Base-by-base conservation (phyloP, 202 grass and related monocot species). In the Setaria italica region DNA sequence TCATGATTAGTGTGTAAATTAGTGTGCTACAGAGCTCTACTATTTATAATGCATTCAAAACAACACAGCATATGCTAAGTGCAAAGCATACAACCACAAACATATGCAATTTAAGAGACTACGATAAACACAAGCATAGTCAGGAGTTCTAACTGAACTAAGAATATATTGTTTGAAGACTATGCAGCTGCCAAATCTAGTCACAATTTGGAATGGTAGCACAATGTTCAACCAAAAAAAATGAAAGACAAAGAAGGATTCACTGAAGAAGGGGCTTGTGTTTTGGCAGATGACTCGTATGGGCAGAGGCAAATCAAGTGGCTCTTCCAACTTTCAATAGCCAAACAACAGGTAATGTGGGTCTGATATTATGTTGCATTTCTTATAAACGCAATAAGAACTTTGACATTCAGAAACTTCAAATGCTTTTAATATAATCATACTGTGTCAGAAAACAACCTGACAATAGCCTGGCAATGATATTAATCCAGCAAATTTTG, bases 361-460 rank as follows among this genome's bases (percentile, higher is more conserved):
- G 64, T 16, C 33, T 70, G 67, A 45, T 43, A 15, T 2, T 81
- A 57, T 32, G n/a, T 14, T 7, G 11, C 46, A 56, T 71, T 71
- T 56, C 65, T 58, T 13, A 54, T 60, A 66, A 20, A 50, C 6
- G 8, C 60, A 50, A 51, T 3, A 47, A 11, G 54, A 51, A 20
- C 30, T 62, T 62, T 65, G 76, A 65, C 16, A 35, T 79, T 49
- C 71, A 66, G 25, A 34, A 79, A 50, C 21, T n/a, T 33, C 39
- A 63, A 50, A 79, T 79, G 42, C 42, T 79, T 65, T 20, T 65
- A 11, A 20, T 7, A 50, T 79, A 65, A 14, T 21, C 25, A 79
- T 33, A 20, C 4, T 6, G 2, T 64, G 42, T 34, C 25, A 30
- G 21, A 41, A 48, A 11, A 65, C 4, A 25, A 65, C 76, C 43